Conservation (phyloP, 1,284 basidiomycete genomes). For the Trametes polyzona region DNA sequence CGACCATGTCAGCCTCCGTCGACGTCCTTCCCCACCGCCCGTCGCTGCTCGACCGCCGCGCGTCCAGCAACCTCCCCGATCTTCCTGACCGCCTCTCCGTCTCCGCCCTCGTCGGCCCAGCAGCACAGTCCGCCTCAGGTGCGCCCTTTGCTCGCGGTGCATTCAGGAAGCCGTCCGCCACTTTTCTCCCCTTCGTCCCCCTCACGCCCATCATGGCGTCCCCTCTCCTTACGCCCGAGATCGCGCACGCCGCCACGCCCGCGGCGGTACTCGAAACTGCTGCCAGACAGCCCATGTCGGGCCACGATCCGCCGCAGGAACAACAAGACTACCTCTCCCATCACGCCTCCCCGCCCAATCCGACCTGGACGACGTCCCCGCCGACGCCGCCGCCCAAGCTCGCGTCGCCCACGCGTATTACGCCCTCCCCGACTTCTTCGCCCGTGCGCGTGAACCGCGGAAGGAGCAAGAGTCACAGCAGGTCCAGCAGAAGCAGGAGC, state of each 20-base stretch:
- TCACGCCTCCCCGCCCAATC: conserved; percentile 31
- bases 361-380: conserved; percentile 58
- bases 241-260: conserved; percentile 21
- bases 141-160: conserved; percentile 14
- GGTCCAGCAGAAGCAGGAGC: conserved; percentile 15
- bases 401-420: conserved; percentile 45
- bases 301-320: conserved; percentile 2
- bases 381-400: conserved; percentile 54
- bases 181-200: conserved; percentile 47
- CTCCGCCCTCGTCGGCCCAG: conserved; percentile 9
- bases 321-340: conserved; percentile 15
- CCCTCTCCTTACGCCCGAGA: conserved; percentile 54
- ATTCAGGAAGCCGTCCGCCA: conserved; percentile 15
- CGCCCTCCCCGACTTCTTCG: conserved; percentile 55
- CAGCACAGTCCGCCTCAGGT: conserved; percentile 7
- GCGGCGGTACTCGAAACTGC: conserved; percentile 15
- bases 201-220: conserved; percentile 62
- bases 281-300: conserved; percentile 1
- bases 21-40: conserved; percentile 21
- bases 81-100: conserved; percentile 16
- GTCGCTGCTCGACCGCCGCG: conserved; percentile 28
- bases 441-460: conserved; percentile 42
- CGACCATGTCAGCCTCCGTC: conserved; percentile 23
- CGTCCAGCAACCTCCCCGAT: conserved; percentile 16
- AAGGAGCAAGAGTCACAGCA: conserved; percentile 13